Percentiles rank a stretch among this genome's conserved stretches.
Conservation (phyloP, 2,329 filamentous ascomycete genomes). For the Lecanicillium sp. region DNA sequence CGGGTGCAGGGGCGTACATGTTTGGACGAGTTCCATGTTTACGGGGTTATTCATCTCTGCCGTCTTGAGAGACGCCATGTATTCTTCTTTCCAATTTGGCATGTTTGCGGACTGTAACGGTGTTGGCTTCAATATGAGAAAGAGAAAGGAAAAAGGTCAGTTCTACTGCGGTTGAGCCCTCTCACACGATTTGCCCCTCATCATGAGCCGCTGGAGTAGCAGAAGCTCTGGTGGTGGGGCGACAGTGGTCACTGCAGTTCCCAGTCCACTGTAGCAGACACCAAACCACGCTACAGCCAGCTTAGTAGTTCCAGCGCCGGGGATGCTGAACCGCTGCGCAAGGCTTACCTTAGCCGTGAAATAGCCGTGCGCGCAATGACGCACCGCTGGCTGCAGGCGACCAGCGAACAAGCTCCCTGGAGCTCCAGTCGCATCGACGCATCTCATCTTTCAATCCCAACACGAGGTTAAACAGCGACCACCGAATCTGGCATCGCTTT, state of each 20-base stretch:
- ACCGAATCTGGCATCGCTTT: neutral
- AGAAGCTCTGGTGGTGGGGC: neutral
- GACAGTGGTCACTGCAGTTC: no score
- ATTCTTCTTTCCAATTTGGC: conserved; percentile 76
- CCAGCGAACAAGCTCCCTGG: conserved; percentile 2
- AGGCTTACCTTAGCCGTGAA: conserved; percentile 4
- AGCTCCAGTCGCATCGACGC: no score
- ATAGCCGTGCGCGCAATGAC: conserved; percentile 10
- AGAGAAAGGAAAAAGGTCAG: no score
- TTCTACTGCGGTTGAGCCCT: neutral
- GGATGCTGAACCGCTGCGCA: neutral
- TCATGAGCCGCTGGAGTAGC: neutral
- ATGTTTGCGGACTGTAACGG: conserved; percentile 33
- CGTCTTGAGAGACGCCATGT: conserved; percentile 66
- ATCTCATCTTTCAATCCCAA: no score
- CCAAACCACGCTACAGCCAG: neutral
- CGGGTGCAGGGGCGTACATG: conserved; percentile 52
- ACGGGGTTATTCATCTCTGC: conserved; percentile 61
- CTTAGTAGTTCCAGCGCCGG: neutral
- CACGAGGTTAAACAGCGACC: neutral
- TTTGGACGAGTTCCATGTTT: conserved; percentile 64
- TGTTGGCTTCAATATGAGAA: no score
- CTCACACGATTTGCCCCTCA: neutral
- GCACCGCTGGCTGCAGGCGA: no score
- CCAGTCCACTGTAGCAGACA: no score